Conservation (phyloP, 2,329 filamentous ascomycete species). For the Fusarium papillatum region DNA sequence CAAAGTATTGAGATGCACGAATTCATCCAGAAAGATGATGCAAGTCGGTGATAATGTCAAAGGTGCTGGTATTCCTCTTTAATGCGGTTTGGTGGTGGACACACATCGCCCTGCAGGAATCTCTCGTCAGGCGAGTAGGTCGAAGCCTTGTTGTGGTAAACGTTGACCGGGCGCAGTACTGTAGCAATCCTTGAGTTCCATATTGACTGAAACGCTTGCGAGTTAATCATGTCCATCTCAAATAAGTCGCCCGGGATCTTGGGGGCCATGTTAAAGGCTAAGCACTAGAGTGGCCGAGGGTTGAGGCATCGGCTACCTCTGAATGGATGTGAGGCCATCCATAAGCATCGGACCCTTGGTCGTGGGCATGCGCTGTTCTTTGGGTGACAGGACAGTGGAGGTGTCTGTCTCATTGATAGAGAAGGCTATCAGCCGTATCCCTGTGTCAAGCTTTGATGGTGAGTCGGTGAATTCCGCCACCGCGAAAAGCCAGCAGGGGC, state of each 20-base stretch:
- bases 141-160: background rate
- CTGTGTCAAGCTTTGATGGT: slow-evolving; percentile 24
- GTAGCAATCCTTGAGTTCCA: background rate
- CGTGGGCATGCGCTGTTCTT: slow-evolving; percentile 2
- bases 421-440: slow-evolving; percentile 9
- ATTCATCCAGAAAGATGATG: background rate
- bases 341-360: background rate
- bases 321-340: background rate
- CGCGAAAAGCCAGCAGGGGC: slow-evolving; percentile 28
- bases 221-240: background rate
- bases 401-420: slow-evolving; percentile 1
- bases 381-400: background rate
- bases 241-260: background rate
- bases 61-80: background rate
- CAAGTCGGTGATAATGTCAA: background rate
- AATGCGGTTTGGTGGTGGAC: background rate
- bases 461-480: slow-evolving; percentile 37
- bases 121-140: background rate
- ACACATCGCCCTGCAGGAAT: background rate
- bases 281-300: slow-evolving; percentile 1
- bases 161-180: background rate
- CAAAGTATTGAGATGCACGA: background rate
- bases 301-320: background rate
- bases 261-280: background rate
- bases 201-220: slow-evolving; percentile 3